These are phyloP conservation scores for Brassica carinata DNA, from an alignment of 345 rosid species.

Conservation along the genomic window DNA sequence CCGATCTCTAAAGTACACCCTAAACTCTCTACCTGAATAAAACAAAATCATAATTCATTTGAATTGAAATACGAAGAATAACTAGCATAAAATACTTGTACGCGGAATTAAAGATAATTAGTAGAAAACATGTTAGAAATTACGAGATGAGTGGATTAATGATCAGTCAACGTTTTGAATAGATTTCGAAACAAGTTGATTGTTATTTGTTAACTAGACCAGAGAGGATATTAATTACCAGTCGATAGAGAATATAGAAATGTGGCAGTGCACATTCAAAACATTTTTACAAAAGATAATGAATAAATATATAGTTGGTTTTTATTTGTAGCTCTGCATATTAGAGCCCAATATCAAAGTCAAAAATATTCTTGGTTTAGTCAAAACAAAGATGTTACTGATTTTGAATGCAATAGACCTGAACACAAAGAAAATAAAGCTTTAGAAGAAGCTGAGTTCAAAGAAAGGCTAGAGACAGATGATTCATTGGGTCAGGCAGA, in stretches of 20 bases:
- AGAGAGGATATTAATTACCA: background rate
- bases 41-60: background rate
- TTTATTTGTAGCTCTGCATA: too few species aligned
- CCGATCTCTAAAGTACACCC: too few species aligned
- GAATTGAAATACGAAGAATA: background rate
- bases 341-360: too few species aligned
- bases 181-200: background rate
- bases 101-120: background rate
- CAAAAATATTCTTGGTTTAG: background rate
- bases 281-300: background rate
- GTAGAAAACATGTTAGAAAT: background rate
- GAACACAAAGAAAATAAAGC: conserved; percentile 17
- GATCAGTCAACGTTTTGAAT: background rate
- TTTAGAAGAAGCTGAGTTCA: conserved; percentile 31
- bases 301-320: background rate
- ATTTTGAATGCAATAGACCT: background rate
- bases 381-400: conserved; percentile 28
- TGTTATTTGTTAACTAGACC: background rate
- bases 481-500: conserved; percentile 6
- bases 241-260: background rate
- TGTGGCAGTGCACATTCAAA: background rate
- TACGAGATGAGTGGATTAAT: background rate
- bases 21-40: too few species aligned
- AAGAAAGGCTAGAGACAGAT: conserved; percentile 17
- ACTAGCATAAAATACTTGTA: background rate